Conservation (phyloP, 2,329 filamentous ascomycete species). For the Didymella exigua region DNA sequence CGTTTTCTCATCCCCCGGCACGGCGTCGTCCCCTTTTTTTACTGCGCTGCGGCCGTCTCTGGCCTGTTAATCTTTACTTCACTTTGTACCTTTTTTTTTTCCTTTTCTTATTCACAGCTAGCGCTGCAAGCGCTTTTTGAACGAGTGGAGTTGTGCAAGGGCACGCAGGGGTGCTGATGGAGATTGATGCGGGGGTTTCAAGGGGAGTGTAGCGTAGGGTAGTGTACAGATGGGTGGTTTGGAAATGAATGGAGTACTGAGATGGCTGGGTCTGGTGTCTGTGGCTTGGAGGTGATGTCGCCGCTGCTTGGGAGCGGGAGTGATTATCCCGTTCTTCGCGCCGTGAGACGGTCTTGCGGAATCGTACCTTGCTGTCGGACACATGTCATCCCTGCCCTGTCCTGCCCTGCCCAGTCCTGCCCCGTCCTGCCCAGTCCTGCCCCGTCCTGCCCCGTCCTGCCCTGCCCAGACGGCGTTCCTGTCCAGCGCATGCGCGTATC, state of each 20-base stretch:
- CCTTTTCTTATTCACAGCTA: slow-evolving; percentile 2
- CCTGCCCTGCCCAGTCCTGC: too few relatives aligned
- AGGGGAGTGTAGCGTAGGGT: background rate
- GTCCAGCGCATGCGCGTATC: too few relatives aligned
- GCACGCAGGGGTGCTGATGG: background rate
- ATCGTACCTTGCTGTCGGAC: too few relatives aligned
- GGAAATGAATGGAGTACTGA: background rate
- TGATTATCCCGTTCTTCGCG: too few relatives aligned
- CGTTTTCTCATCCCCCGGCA: background rate
- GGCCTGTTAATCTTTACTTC: slow-evolving; percentile 17
- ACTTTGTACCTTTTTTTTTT: slow-evolving; percentile 9
- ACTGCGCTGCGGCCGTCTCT: background rate
- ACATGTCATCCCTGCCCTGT: too few relatives aligned
- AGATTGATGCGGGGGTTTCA: background rate
- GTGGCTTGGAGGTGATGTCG: too few relatives aligned
- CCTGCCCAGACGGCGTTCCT: too few relatives aligned
- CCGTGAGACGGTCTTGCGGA: too few relatives aligned
- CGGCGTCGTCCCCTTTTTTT: background rate
- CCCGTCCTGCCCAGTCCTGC: too few relatives aligned
- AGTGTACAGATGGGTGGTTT: background rate
- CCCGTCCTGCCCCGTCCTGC: too few relatives aligned
- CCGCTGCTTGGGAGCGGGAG: too few relatives aligned
- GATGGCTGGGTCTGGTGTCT: background rate
- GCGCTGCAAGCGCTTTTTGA: background rate
- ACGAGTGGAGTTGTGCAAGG: background rate